Evolutionary conservation across 2,329 filamentous ascomycete genomes (phyloP), one percentile per base, ranked within the genome.

Genomic region (Bipolaris gigantea): DNA sequence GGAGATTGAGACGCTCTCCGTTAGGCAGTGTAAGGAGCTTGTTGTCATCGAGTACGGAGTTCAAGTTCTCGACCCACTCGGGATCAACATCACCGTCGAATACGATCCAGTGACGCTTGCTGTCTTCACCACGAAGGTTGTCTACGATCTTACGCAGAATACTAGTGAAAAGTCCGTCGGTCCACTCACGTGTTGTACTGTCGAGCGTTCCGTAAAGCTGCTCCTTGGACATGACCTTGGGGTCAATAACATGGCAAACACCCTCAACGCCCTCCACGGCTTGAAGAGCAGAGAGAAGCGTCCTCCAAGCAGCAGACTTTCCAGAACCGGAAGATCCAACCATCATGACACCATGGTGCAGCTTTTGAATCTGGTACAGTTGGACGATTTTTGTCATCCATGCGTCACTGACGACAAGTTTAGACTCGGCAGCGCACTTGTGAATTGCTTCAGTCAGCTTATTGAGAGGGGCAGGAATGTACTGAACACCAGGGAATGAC

Each of bases 261-360:
- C 95, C 94, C 75, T 99, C 95, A 6, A 95, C 83, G 21, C 88
- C 88, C 73, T 99, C 94, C 13, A 96, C 90, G 66, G 89, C 86
- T 67, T 97, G 93, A 54, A 99, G 78, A 15, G 95, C 94, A 67
- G 95, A 89, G 18, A 99, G 83, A 47, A 99, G 81, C 38, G 96
- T 86, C 69, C 90, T 92, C 94, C 95, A 99, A 5, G 94, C 90
- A 1, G 89, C 87, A 36, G 94, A 97, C 78, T 99, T 99, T 71
- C 95, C 95, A 41, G 93, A 89, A n/a, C 95, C 94, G 27, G 95
- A 97, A 70, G 90, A 92, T 59, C 94, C 94, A 9, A 99, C 94
- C 94, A 99, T 97, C 95, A 99, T 99, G 25, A 99, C 94, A 88
- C 94, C 94, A 65, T 99, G 94, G 70, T 99, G 94, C 54, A 99